Evolutionary conservation across 1,284 basidiomycete genomes (phyloP), one percentile per base, ranked within the genome.

Genomic region (Cerioporus squamosus): DNA sequence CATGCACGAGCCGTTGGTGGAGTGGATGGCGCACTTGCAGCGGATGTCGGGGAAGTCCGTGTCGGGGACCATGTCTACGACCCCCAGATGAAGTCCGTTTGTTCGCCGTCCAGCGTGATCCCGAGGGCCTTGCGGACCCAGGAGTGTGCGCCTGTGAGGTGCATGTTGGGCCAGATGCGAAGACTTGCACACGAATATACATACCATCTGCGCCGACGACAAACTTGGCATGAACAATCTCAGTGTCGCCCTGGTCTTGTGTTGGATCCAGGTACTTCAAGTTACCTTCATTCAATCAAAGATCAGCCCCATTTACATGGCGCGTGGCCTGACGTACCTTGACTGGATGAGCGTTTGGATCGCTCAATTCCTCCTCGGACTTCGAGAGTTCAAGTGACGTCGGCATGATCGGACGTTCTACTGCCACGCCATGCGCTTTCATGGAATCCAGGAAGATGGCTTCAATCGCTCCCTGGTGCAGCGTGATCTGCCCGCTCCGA

Each of bases 1-100:
- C 87, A 93, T 88, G 65, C 74, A 77, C 0, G 81, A 81, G 40
- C 82, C 81, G 57, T 79, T 79, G 44, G 76, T 74, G 0, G 83
- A 84, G 69, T 87, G 85, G 39, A 88, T 80, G 9, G 84, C 87
- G 45, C 80, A 81, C 59, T 79, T 79, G 62, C 87, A 90, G 26
- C 93, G 86, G 60, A 91, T 87, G 72, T 95, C 93, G 0, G 94
- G 93, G 68, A 94, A 91, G 70, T 93, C 79, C 15, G 90, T 91
- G 22, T 84, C 79, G 0, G 88, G 87, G 26, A 85, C 66, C 55
- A 88, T 79, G 72, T 93, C 90, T 20, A 91, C 75, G 8, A 93
- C 91, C 91, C 91, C 91, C 91, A 94, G 29, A 92, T 81, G 62
- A 83, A 88, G 57, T 93, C 85, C 75, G 52, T 88, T 66, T 90